Base-by-base conservation (phyloP, 208 protist genomes). In the Leishmania arabica region DNA sequence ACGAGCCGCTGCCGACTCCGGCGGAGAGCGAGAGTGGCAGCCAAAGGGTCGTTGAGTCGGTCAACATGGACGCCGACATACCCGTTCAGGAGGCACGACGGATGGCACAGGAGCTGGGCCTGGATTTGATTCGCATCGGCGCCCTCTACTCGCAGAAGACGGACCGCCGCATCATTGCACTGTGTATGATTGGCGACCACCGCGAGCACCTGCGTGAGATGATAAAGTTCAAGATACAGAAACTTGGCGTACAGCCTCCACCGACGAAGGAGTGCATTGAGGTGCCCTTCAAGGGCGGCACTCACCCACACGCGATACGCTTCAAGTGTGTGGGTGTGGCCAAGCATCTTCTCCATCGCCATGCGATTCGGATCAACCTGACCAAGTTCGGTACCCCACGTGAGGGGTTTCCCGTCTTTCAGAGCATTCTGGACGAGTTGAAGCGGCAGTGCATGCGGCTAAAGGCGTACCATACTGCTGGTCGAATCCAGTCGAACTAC, bases 341-440 rank as follows among this genome's bases (percentile, higher is more conserved):
- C 5, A 95, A 95, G 80, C 90, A 93, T 73, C 80, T 97, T 17
- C 84, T 97, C 6, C 94, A 89, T 53, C 88, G 91, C 31, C 92
- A 95, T 62, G 86, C 85, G 11, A 85, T 97, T 58, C 91, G 92
- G 27, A 84, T 97, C 70, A 94, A 95, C 76, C 75, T 97, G 31
- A 97, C 92, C 56, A 89, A 97, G 82, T 97, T 97, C 70, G 94
- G 94, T 58, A 95, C 92, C 27, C 91, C 91, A 27, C 86, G 90
- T 42, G 94, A 97, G 75, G 94, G 92, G 56, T 96, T 97, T 80
- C 90, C 94, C 0, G 92, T 95, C 8, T 87, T 97, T 56, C 91
- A 92, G 76, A 87, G 76, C 54, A 95, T 97, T 77, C 86, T 97
- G 13, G 92, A 97, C 77, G 92, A 96, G 71, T 80, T 97, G 24